These are phyloP conservation scores for Paraurostyla sp. DNA, from an alignment of 73 alveolate species.

Conservation along the genomic window DNA sequence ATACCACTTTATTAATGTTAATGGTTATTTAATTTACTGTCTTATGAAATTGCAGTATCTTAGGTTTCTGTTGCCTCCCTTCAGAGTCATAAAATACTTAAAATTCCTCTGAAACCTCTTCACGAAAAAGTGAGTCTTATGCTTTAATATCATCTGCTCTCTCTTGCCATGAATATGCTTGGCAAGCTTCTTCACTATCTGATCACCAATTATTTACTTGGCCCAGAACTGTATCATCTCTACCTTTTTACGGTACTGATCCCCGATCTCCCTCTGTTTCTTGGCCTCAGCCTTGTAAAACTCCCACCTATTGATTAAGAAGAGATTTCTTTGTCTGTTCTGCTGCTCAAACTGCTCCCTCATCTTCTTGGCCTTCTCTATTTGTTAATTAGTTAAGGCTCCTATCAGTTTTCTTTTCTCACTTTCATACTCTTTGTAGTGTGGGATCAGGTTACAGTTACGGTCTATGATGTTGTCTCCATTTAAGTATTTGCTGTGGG, in stretches of 20 bases:
- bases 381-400: slow-evolving; percentile 4
- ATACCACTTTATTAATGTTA: neutral
- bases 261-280: neutral
- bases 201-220: neutral
- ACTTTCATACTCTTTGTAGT: slow-evolving; percentile 23
- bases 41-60: neutral
- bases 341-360: slow-evolving; percentile 4
- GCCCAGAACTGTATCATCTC: neutral
- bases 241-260: neutral
- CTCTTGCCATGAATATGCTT: neutral
- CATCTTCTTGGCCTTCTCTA: slow-evolving; percentile 4
- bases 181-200: neutral
- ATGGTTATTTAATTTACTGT: neutral
- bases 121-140: neutral
- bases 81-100: neutral
- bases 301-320: slow-evolving; percentile 43
- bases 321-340: neutral
- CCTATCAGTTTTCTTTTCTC: slow-evolving; percentile 39
- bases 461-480: slow-evolving; percentile 36
- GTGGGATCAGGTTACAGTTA: slow-evolving; percentile 43
- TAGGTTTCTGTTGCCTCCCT: neutral
- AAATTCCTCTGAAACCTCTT: slow-evolving; percentile 15
- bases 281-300: neutral
- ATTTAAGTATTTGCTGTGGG: neutral
- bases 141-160: neutral